Base-by-base conservation (phyloP, 2,329 filamentous ascomycete genomes). In the Trichoderma simmonsii region DNA sequence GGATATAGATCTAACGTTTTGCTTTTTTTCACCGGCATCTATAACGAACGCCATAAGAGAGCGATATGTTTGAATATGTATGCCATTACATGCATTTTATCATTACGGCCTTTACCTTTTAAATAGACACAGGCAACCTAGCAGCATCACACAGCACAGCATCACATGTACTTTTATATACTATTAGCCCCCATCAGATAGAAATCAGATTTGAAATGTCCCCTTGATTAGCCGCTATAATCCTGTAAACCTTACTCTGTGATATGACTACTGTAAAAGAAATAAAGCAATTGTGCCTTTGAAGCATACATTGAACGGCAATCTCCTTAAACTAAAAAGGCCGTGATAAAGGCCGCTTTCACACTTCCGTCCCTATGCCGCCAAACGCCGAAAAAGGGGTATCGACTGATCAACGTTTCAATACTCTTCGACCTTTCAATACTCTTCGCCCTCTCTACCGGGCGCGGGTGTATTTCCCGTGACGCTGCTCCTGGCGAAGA, bases 401-500 rank as follows among this genome's bases (percentile, higher is more conserved):
- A 76, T 76, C 28, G 60, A 71, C 54, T 30, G 21, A 60, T 39
- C 24, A 56, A 48, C 28, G 24, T 62, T 30, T 54, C 18, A n/a
- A 43, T 54, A 39, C n/a, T 63, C n/a, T n/a, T 68, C n/a, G 26
- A 56, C 30, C 48, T 11, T 4, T 64, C 77, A n/a, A 43, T 54
- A 39, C n/a, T 63, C n/a, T n/a, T 68, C n/a, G 26, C 66, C 30
- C 48, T 11, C 5, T 64, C 77, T 85, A 88, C 62, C 86, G 82
- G 30, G 83, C 79, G 64, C 87, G 81, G 18, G 88, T 91, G 77
- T 89, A 91, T 74, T 90, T 86, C 4, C 89, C 89, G 69, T 85
- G 85, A 71, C 87, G 87, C 85, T 95, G 93, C 81, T 95, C 93
- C 80, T 91, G 89, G 76, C 91, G 88, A 76, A 97, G 82, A 76